Base-by-base conservation (phyloP, 805 yeast species). In the Candida sonorensis region DNA sequence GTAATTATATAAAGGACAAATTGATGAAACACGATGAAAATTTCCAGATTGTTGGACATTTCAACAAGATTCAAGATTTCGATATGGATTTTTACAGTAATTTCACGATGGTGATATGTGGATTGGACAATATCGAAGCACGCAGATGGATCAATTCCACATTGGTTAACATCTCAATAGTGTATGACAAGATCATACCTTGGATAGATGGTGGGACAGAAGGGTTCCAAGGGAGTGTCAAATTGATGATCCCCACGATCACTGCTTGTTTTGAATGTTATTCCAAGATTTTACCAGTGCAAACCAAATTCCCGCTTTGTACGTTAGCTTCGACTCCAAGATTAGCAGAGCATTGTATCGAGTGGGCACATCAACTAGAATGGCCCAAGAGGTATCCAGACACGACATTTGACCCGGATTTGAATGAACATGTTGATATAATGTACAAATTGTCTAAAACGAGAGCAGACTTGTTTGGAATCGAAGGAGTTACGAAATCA, bases 291-390 rank as follows among this genome's bases (percentile, higher is more conserved):
- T 62, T 87, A 26, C 74, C 83, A 9, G 67, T 69, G 1, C 74
- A 69, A 39, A 62, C 64, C 8, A 78, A 86, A 0, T 84, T 77
- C 45, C 97, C 97, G 2, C 77, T 90, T 43, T 92, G 97, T 56
- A 92, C 97, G 0, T 79, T 92, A 31, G 94, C 96, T 2, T 82
- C 87, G 37, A 86, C 92, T 7, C 97, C 97, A n/a, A 61, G 97
- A 38, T 58, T 86, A 7, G 92, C 96, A 0, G 96, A 88, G 46
- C 97, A 90, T 56, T 87, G 97, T 48, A 78, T 90, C 8, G 95
- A 88, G 53, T 90, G 92, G 81, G 87, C 90, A 1, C 74, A 76
- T 37, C 79, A 77, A 20, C 62, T 84, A 3, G 78, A 75, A 44
- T 85, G 95, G 94, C 79, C 78, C 1, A 57, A 64, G 29, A 41